Base-by-base conservation (phyloP, 1,284 basidiomycete species). In the Cutaneotrichosporon cutaneum region DNA sequence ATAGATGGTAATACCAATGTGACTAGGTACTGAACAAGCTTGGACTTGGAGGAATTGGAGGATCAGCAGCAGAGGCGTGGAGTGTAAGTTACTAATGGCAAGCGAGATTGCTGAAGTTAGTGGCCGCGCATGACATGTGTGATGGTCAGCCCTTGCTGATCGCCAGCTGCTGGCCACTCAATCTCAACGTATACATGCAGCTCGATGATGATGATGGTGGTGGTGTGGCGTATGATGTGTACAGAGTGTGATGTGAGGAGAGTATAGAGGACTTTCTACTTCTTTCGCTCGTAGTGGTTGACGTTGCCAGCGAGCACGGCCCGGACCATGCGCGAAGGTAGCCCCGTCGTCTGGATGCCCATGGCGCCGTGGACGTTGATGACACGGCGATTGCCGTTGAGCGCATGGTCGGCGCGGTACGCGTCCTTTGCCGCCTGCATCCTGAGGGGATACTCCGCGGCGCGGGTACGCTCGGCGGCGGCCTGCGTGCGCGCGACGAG, bases 391-490 rank as follows among this genome's bases (percentile, higher is more conserved):
- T 47, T 22, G 14, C 44, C 60, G 45, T 58, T 32, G 10, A 16
- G 21, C 24, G 30, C 44, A 22, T 48, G 30, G 52, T 72, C 70
- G 6, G 67, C 60, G 26, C 62, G 59, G 36, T 71, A 71, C 30
- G 65, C 64, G 56, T 72, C 71, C 56, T 70, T 70, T 2, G 67
- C 65, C 39, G 65, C 68, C 60, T 72, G 71, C 27, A 71, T 53
- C 52, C 67, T 66, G 14, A 72, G 66, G n/a, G 70, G 63, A 33
- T 59, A 51, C 32, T 21, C 32, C 18, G 26, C 32, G 9, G 36
- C 57, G 27, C 48, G 50, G 11, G 45, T 36, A 4, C 64, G 56
- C 35, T 66, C 56, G 9, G 42, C 35, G 3, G 57, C 61, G 11
- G 51, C 57, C 36, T 54, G 47, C 14, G 26, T 30, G 11, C 65